Percentiles rank a stretch among this genome's conserved stretches.
These are phyloP conservation scores for Talaromyces islandicus DNA, from an alignment of 2,329 filamentous ascomycete species.

Conservation along the genomic window DNA sequence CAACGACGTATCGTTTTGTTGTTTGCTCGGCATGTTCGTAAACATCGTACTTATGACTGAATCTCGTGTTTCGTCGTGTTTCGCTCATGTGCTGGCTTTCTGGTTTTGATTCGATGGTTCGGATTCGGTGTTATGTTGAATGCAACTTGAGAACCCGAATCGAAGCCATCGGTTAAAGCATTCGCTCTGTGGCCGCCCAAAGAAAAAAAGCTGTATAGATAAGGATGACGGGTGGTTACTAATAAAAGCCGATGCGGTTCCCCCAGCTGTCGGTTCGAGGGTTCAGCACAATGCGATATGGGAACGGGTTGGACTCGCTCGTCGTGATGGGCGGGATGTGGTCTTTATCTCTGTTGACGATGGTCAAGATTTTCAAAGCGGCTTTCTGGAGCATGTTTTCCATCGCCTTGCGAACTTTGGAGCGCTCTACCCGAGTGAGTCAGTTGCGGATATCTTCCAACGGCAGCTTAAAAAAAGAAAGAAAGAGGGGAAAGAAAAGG, in stretches of 20 bases:
- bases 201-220: not conserved
- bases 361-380: slow-evolving; percentile 81
- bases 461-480: too few relatives aligned
- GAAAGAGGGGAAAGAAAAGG: slow-evolving; percentile 27
- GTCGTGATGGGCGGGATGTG: slow-evolving; percentile 97
- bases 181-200: not conserved
- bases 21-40: not conserved
- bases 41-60: not conserved
- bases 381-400: slow-evolving; percentile 81
- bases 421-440: slow-evolving; percentile 55
- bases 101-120: not conserved
- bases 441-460: not conserved
- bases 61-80: not conserved
- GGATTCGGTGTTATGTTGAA: too few relatives aligned
- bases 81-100: not conserved
- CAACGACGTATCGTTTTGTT: slow-evolving; percentile 1
- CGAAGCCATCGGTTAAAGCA: not conserved
- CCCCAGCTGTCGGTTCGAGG: slow-evolving; percentile 76
- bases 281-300: slow-evolving; percentile 86
- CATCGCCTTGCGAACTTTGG: slow-evolving; percentile 85
- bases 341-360: slow-evolving; percentile 83
- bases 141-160: not conserved
- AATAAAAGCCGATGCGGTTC: slow-evolving; percentile 71
- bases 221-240: slow-evolving; percentile 13
- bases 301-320: slow-evolving; percentile 86